These are phyloP conservation scores for Rhazya stricta DNA, from an alignment of 257 asterid species.

Conservation along the genomic window DNA sequence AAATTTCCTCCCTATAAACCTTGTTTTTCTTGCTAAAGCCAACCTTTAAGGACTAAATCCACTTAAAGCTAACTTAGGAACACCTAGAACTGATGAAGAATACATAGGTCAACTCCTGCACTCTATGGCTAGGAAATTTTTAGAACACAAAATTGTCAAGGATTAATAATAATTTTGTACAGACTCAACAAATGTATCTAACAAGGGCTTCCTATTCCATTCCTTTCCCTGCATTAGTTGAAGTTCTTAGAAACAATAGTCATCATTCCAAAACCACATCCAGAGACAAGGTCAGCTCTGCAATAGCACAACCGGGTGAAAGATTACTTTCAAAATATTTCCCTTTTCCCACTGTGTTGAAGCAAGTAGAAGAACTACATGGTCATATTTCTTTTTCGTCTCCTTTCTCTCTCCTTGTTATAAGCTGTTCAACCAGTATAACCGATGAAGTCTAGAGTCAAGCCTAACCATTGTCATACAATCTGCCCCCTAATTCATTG, in stretches of 20 bases:
- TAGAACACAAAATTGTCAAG: neutral
- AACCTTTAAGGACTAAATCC: neutral
- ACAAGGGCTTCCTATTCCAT: neutral
- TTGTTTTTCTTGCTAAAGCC: neutral
- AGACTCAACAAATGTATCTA: neutral
- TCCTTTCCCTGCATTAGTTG: neutral
- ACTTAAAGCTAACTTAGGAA: neutral
- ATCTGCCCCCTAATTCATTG: conserved; percentile 3
- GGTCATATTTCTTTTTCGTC: neutral
- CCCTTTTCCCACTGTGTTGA: neutral
- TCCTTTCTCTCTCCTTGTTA: conserved; percentile 5
- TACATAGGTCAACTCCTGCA: neutral
- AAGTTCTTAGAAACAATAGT: neutral
- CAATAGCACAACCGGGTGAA: conserved; percentile 7
- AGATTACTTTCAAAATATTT: neutral
- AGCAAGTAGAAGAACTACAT: neutral
- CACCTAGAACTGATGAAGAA: neutral
- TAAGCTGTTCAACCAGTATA: neutral
- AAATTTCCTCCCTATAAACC: neutral
- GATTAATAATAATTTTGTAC: neutral
- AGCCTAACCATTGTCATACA: neutral
- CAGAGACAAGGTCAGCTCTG: neutral
- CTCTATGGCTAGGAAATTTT: neutral
- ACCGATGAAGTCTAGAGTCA: neutral
- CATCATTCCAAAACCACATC: conserved; percentile 2